Conservation (phyloP, 2,329 filamentous ascomycete genomes). For the Talaromyces sp. region DNA sequence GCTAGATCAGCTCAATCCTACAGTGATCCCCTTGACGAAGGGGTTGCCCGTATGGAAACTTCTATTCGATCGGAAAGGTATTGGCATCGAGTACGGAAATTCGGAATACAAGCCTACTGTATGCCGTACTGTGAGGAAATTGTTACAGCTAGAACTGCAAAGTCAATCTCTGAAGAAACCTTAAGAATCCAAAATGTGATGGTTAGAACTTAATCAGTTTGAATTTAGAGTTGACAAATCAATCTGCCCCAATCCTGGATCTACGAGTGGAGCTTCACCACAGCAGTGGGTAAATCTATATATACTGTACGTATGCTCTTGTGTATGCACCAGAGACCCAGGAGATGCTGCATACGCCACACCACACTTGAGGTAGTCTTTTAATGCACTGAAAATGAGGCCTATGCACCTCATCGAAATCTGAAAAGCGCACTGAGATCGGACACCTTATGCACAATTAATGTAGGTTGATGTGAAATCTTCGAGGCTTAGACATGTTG, state of each 20-base stretch:
- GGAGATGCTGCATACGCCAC: conserved; percentile 7
- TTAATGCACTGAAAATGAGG: not conserved
- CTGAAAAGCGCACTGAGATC: conserved; percentile 4
- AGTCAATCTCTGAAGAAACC: not conserved
- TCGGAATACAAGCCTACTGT: not conserved
- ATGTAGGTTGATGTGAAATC: too few species aligned
- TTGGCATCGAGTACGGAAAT: not conserved
- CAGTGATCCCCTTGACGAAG: not conserved
- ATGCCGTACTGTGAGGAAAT: not conserved
- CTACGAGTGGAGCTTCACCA: not conserved
- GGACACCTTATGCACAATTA: conserved; percentile 1
- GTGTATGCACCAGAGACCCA: not conserved
- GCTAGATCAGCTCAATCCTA: not conserved
- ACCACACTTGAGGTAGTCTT: not conserved
- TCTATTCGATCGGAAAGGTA: not conserved
- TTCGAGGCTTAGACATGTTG: not conserved
- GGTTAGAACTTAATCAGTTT: not conserved
- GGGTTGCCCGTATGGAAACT: not conserved
- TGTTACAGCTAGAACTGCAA: not conserved
- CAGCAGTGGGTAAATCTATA: not conserved
- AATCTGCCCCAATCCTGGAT: not conserved
- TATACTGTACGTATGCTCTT: not conserved
- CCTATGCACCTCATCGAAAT: conserved; percentile 3
- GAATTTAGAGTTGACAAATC: not conserved
- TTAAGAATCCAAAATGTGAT: not conserved